Evolutionary conservation across 345 rosid species (phyloP), one percentile per base, ranked within the genome.

Genomic region (Angophora floribunda): DNA sequence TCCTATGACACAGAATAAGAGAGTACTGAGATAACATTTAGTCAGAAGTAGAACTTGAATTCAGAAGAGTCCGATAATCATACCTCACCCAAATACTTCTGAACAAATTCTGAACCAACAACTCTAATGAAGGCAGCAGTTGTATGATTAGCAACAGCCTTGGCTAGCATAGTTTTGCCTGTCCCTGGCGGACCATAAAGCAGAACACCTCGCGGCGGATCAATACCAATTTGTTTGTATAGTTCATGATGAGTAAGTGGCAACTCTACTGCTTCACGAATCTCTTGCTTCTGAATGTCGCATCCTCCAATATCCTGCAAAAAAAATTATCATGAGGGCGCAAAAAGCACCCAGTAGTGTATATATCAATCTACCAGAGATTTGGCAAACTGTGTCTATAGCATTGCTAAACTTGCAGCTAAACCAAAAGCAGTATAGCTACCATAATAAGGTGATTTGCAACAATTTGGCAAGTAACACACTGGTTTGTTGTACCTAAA

Each of bases 101-200:
- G 99, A 89, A 97, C 99, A 93, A 97, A 97, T 90, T 97, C 99
- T 51, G 99, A 97, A 55, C 99, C 99, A 92, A 97, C 99, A 89
- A 97, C 99, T 93, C 99, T 94, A 86, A 97, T 97, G 90, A 97
- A 97, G 51, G 99, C 99, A 53, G 99, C 99, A 6, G 99, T 97
- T 61, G 99, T 97, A 88, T 95, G 98, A 87, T 97, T 96, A 13
- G 99, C 99, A 92, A 97, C 99, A 89, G 99, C 99, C 91, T 97
- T 96, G 50, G 99, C 99, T 90, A 97, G 95, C 99, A 97, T 97
- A 79, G 99, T 97, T 93, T 97, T 97, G 5, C 99, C 99, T 57
- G 99, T 97, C 85, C 99, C 99, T 86, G 99, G 99, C 3, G 99
- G 99, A 49, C 99, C 99, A 91, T 97, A 96, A 21, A 97, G 98